Base-by-base conservation (phyloP, 1,284 basidiomycete genomes). In the Gymnopus androsaceus region DNA sequence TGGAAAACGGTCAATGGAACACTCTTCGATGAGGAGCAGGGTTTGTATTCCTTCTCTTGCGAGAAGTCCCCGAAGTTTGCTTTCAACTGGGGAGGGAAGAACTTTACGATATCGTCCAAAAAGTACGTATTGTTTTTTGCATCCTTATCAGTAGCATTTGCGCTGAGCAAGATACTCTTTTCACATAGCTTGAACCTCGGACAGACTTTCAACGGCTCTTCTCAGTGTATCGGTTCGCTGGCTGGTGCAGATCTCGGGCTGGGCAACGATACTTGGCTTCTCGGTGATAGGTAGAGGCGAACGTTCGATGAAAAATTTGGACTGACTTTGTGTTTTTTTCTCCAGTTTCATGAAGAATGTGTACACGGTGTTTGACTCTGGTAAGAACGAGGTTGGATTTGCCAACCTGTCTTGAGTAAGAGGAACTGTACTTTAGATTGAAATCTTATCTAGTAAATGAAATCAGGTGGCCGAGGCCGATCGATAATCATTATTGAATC, bases 261-360 rank as follows among this genome's bases (percentile, higher is more conserved):
- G 21, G 61, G 63, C 38, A 40, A 51, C 15, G 50, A 57, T 21
- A 59, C 63, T 55, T 76, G 72, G 71, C 66, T 78, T 52, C 62
- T 73, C 11, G 75, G 73, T 49, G 72, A 74, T 60, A 61, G 66
- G 55, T 72, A 66, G n/a, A n/a, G n/a, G n/a, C n/a, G n/a, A n/a
- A n/a, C 60, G 54, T 69, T 9, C 31, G 4, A 21, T n/a, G 31
- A 9, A 11, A 30, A 15, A 19, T 7, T 28, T 25, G 31, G 8
- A n/a, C 19, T 9, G 3, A 14, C 23, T n/a, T 14, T 31, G 15
- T 4, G 25, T 6, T 25, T 25, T 28, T 4, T 23, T 34, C n/a
- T 45, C 6, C 36, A 58, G 58, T 34, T 56, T 54, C 46, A 54
- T 59, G 58, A 56, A 57, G 51, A 54, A 51, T 25, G 55, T 56